Percentiles rank a stretch among this genome's conserved stretches.
Evolutionary conservation across 805 yeast species (phyloP).

Genomic region (Suhomyces sp.): DNA sequence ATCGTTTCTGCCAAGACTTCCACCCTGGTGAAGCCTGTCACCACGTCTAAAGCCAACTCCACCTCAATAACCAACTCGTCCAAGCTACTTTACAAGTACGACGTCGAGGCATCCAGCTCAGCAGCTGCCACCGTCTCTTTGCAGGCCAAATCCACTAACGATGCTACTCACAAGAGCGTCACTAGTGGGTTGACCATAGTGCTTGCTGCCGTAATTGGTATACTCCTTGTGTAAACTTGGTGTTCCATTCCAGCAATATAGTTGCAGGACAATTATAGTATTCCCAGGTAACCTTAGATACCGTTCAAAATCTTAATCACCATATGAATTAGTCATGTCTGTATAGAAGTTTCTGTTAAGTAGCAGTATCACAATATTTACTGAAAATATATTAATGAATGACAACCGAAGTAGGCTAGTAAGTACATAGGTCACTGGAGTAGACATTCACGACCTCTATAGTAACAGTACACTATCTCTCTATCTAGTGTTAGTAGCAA

Average conservation of each 20-base stretch:
- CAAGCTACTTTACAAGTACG: constrained; percentile 2
- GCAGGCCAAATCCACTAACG: neutral
- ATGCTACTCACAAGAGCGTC: constrained; percentile 4
- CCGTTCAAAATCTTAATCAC: neutral
- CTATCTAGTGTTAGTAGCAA: neutral
- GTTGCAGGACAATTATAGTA: constrained; percentile 14
- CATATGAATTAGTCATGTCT: neutral
- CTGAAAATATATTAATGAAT: too few species aligned
- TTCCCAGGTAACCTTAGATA: neutral
- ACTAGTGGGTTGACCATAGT: constrained; percentile 5
- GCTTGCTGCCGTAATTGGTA: constrained; percentile 9
- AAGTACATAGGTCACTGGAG: too few species aligned
- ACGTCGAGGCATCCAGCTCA: neutral
- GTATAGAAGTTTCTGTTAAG: neutral
- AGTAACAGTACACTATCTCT: too few species aligned
- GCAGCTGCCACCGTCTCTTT: neutral
- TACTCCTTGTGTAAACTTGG: constrained; percentile 12
- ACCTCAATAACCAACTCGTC: constrained; percentile 3
- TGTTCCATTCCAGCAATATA: constrained; percentile 3
- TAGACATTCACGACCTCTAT: too few species aligned
- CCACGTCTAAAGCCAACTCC: neutral
- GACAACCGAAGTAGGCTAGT: too few species aligned
- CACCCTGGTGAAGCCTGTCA: neutral
- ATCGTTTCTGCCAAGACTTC: constrained; percentile 1
- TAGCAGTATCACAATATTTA: neutral